phyloP scores from a whole-genome alignment of 495 filamentous ascomycete species.

The Bathelium albidoporum region DNA sequence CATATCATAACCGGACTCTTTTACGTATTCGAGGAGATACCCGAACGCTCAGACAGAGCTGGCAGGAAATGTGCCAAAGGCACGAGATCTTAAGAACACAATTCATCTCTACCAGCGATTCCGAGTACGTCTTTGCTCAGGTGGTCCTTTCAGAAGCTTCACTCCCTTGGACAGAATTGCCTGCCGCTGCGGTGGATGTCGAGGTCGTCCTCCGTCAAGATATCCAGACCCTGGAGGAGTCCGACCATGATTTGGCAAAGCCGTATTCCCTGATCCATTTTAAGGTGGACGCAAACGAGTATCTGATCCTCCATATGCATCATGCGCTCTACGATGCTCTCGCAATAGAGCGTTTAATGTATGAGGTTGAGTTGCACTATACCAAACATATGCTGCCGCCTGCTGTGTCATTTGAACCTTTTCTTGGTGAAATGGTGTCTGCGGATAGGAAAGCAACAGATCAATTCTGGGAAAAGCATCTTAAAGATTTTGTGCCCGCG shows the following conservation, averaged over 20 bases:
- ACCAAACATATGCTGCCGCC: slow-evolving; percentile 34
- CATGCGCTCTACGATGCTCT: slow-evolving; percentile 76
- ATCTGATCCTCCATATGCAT: slow-evolving; percentile 55
- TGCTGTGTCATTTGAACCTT: slow-evolving; percentile 38
- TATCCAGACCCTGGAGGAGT: background rate
- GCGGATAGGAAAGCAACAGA: slow-evolving; percentile 35
- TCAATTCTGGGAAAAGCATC: slow-evolving; percentile 49
- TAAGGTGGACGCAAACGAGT: too few species aligned
- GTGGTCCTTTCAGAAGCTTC: slow-evolving; percentile 37
- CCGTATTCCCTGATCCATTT: background rate
- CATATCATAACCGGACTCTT: slow-evolving; percentile 48
- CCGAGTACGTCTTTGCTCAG: slow-evolving; percentile 46
- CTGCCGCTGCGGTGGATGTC: background rate
- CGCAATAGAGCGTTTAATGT: slow-evolving; percentile 52
- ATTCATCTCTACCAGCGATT: slow-evolving; percentile 46
- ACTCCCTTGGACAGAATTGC: slow-evolving; percentile 22
- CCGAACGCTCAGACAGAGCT: slow-evolving; percentile 32
- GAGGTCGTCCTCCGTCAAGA: background rate
- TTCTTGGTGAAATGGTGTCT: slow-evolving; percentile 39
- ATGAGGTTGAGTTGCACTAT: slow-evolving; percentile 50
- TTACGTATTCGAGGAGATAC: slow-evolving; percentile 39
- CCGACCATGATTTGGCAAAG: background rate
- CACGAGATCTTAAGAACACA: slow-evolving; percentile 56
- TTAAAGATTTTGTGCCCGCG: slow-evolving; percentile 41
- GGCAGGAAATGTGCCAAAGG: slow-evolving; percentile 41